Conservation (phyloP, 2,329 filamentous ascomycete species). For the Alternaria gansuensis region DNA sequence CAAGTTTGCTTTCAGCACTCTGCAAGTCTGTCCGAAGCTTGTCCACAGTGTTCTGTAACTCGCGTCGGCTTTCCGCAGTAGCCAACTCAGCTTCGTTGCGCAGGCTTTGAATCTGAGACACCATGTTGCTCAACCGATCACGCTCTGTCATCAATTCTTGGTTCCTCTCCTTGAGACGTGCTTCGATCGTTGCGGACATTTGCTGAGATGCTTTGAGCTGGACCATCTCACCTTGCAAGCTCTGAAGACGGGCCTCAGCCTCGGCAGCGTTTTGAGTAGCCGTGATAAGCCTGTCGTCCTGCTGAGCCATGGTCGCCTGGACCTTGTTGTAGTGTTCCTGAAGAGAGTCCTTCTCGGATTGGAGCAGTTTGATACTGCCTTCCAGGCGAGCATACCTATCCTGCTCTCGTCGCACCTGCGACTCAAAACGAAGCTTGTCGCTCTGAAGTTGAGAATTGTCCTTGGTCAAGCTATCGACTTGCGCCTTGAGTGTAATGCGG, state of each 20-base stretch:
- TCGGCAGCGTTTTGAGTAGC: constrained; percentile 93
- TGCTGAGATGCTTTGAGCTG: constrained; percentile 96
- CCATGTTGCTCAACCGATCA: constrained; percentile 79
- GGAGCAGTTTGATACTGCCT: constrained; percentile 82
- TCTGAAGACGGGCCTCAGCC: constrained; percentile 80
- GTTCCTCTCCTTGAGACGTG: constrained; percentile 86
- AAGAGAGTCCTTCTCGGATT: constrained; percentile 84
- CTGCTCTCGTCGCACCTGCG: constrained; percentile 80
- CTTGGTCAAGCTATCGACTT: constrained; percentile 79
- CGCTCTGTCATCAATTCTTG: constrained; percentile 85
- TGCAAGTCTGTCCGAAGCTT: constrained; percentile 80
- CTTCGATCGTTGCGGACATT: constrained; percentile 92
- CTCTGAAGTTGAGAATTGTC: constrained; percentile 85
- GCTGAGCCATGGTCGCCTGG: constrained; percentile 84
- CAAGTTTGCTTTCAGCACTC: constrained; percentile 81
- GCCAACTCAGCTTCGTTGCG: constrained; percentile 90
- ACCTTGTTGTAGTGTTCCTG: constrained; percentile 81
- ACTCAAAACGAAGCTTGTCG: constrained; percentile 80
- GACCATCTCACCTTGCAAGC: constrained; percentile 86
- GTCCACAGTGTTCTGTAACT: constrained; percentile 81
- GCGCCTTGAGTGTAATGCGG: constrained; percentile 81
- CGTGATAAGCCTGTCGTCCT: constrained; percentile 89
- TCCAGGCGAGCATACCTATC: constrained; percentile 91
- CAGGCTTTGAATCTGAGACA: constrained; percentile 84
- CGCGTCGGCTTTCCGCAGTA: constrained; percentile 81